phyloP scores from a whole-genome alignment of 139 green algal genomes.

The Tetraselmis striata region DNA sequence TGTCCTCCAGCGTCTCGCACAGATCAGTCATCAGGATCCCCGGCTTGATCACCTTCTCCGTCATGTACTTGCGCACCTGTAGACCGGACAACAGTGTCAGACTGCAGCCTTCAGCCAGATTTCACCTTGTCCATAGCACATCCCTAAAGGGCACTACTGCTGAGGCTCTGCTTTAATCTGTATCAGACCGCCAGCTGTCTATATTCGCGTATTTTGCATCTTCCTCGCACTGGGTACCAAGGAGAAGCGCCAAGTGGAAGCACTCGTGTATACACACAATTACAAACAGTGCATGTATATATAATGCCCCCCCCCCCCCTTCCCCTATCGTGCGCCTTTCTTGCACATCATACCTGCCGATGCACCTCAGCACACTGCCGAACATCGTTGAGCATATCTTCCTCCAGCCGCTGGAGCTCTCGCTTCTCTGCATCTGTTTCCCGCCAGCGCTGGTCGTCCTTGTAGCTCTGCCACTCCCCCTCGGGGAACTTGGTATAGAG shows the following conservation, averaged over 20 bases:
- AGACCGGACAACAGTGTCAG: not conserved
- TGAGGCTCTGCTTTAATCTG: too few relatives aligned
- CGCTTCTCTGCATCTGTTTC: slow-evolving; percentile 89
- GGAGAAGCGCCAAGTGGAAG: too few relatives aligned
- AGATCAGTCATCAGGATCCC: slow-evolving; percentile 86
- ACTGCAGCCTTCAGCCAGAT: too few relatives aligned
- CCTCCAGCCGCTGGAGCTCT: slow-evolving; percentile 65
- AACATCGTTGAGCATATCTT: slow-evolving; percentile 88
- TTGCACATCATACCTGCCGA: slow-evolving; percentile 51
- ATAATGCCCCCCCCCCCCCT: too few relatives aligned
- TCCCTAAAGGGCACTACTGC: too few relatives aligned
- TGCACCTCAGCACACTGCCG: slow-evolving; percentile 93
- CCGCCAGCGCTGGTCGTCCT: slow-evolving; percentile 83
- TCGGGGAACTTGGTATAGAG: slow-evolving; percentile 82
- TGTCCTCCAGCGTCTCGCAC: slow-evolving; percentile 90
- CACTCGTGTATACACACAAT: too few relatives aligned
- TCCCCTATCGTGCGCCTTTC: too few relatives aligned
- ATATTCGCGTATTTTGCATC: too few relatives aligned
- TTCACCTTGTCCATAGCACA: too few relatives aligned
- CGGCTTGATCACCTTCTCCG: slow-evolving; percentile 74
- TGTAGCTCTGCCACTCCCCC: slow-evolving; percentile 79
- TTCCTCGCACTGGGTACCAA: too few relatives aligned
- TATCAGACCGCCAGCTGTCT: too few relatives aligned
- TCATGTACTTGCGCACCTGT: slow-evolving; percentile 85
- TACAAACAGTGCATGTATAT: too few relatives aligned